A percentile compares a stretch with the other conserved stretches of the same genome.
Conservation (phyloP, 371 early-diverging fungal genomes). For the Haplosporangium sp. region DNA sequence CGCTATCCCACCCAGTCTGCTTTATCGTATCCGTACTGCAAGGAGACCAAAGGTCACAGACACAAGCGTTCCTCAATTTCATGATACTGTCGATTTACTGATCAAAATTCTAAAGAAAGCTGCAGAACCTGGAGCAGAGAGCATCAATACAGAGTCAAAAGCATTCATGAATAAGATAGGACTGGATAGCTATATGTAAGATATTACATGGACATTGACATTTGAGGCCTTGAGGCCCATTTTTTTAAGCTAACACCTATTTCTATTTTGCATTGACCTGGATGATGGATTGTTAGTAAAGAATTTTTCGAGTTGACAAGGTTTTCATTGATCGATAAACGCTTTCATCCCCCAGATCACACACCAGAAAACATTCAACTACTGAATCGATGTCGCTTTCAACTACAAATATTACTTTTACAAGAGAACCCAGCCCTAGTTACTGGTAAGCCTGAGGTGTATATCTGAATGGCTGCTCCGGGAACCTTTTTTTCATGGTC, state of each 20-base stretch:
- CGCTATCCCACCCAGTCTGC: conserved; percentile 22
- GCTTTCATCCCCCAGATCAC: conserved; percentile 56
- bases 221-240: no score
- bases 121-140: background rate
- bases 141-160: conserved; percentile 19
- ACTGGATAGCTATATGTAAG: conserved; percentile 30
- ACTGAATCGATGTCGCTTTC: conserved; percentile 23
- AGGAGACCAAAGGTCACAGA: conserved; percentile 12
- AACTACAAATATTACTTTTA: conserved; percentile 17
- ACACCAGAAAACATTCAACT: conserved; percentile 14
- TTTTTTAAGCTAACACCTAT: no score
- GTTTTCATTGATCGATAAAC: conserved; percentile 52
- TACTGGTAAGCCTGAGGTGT: background rate
- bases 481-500: background rate
- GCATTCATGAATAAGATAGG: conserved; percentile 14
- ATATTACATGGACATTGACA: no score
- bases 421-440: conserved; percentile 4
- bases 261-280: background rate
- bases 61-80: conserved; percentile 12
- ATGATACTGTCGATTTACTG: conserved; percentile 25
- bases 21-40: conserved; percentile 16
- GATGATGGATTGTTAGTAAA: conserved; percentile 39
- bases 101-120: conserved; percentile 26
- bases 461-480: background rate
- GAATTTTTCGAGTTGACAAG: conserved; percentile 54